Evolutionary conservation across 768 basidiomycete genomes (phyloP), one percentile per base, ranked within the genome.

Genomic region (Mycena amicta): DNA sequence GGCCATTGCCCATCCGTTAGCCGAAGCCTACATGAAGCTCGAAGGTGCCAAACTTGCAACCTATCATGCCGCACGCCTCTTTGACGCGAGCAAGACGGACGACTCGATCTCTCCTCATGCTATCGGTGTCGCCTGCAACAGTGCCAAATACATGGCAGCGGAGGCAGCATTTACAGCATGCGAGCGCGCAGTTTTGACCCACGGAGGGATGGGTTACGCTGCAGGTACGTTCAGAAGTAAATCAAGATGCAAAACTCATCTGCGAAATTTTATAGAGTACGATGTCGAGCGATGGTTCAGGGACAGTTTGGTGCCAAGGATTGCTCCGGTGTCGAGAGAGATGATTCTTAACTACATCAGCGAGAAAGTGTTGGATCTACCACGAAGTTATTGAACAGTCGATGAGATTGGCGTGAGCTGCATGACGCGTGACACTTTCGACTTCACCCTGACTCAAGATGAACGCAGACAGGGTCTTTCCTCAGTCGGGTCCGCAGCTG

Each of bases 321-420:
- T 65, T 22, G 64, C 64, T n/a, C 64, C 64, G 6, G 61, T 65
- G 18, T 62, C 61, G 20, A 53, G 64, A 2, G 64, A 65, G 56
- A 65, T 65, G 64, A 62, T 65, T 15, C 29, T 65, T 30, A 62
- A 60, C 27, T 61, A 57, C 25, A 46, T 61, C 28, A 46, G 55
- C 39, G 60, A 61, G 52, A 57, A 54, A 31, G 60, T 54, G 16
- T 26, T 61, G 40, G 47, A 54, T 27, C 29, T 61, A 28, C 60
- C 60, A 25, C 43, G 60, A 2, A 61, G 60, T 28, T 61, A 61
- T 15, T 61, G 25, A 25, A 12, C 31, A 51, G 27, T 51, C 40
- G 39, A 51, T 56, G 13, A n/a, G n/a, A n/a, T n/a, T n/a, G n/a
- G n/a, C n/a, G n/a, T n/a, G n/a, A n/a, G n/a, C n/a, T n/a, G n/a